Conservation (phyloP, 225 moss, liverwort and hornwort genomes). For the Marchantia paleacea region DNA sequence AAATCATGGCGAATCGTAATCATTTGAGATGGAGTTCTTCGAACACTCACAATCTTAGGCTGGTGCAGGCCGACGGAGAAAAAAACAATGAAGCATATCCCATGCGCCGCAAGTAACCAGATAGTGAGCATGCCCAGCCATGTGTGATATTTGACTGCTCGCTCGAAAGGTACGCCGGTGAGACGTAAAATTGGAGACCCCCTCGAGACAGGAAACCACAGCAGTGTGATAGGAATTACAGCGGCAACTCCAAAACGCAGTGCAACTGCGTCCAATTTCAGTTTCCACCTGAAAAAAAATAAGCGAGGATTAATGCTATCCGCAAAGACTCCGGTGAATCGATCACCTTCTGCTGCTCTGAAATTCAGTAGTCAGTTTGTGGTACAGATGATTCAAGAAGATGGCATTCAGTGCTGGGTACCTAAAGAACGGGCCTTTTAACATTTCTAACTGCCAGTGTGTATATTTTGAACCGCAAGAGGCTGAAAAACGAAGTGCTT, state of each 20-base stretch:
- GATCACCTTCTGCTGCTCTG: not conserved
- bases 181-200: conserved; percentile 55
- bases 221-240: conserved; percentile 41
- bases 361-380: not conserved
- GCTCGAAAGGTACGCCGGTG: conserved; percentile 57
- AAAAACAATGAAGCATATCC: not conserved
- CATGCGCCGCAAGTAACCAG: conserved; percentile 15
- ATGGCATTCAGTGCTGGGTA: not conserved
- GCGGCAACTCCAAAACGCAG: not conserved
- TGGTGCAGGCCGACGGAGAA: not conserved
- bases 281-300: not conserved
- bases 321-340: not conserved
- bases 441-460: not conserved
- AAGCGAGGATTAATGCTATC: not conserved
- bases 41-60: not conserved
- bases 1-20: too few relatives aligned
- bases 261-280: not conserved
- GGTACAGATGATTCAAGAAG: not conserved
- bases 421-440: not conserved
- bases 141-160: conserved; percentile 62
- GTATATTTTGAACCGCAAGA: not conserved
- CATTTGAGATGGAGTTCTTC: too few relatives aligned
- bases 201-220: conserved; percentile 56
- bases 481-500: not conserved
- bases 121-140: conserved; percentile 48